Evolutionary conservation across 2,329 filamentous ascomycete species (phyloP).

Genomic region (Nannizzia gypsea): DNA sequence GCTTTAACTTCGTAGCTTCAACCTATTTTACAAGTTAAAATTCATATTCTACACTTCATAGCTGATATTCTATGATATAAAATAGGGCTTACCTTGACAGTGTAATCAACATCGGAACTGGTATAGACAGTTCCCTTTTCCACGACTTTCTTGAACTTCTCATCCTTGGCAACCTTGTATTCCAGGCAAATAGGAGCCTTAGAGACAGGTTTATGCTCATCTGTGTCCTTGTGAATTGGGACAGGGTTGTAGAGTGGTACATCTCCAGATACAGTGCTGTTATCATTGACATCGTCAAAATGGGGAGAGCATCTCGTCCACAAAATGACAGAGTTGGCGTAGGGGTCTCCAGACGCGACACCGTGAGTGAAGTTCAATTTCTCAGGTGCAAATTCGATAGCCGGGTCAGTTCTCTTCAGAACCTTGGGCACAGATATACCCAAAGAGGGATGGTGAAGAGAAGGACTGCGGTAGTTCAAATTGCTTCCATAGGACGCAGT

Average conservation of each 20-base stretch:
- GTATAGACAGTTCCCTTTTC: constrained; percentile 53
- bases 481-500: constrained; percentile 11
- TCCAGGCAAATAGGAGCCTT: constrained; percentile 62
- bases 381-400: constrained; percentile 33
- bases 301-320: constrained; percentile 35
- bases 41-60: constrained; percentile 9
- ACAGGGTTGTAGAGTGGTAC: constrained; percentile 44
- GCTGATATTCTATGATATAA: background rate
- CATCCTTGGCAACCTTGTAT: constrained; percentile 47
- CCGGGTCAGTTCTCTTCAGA: constrained; percentile 42
- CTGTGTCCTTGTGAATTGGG: constrained; percentile 45
- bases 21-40: constrained; percentile 34
- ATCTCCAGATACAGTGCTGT: constrained; percentile 46
- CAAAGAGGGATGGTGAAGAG: constrained; percentile 49
- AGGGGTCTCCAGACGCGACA: constrained; percentile 40
- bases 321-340: constrained; percentile 33
- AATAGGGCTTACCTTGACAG: constrained; percentile 47
- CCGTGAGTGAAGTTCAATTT: constrained; percentile 55
- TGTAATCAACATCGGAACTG: constrained; percentile 63
- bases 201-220: constrained; percentile 38
- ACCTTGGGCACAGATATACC: constrained; percentile 55
- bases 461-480: constrained; percentile 51
- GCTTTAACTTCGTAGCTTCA: constrained; percentile 50
- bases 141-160: constrained; percentile 39
- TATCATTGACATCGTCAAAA: constrained; percentile 38